Evolutionary conservation across 176 grass and related monocot species (phyloP).

Genomic region (Triticum turgidum): DNA sequence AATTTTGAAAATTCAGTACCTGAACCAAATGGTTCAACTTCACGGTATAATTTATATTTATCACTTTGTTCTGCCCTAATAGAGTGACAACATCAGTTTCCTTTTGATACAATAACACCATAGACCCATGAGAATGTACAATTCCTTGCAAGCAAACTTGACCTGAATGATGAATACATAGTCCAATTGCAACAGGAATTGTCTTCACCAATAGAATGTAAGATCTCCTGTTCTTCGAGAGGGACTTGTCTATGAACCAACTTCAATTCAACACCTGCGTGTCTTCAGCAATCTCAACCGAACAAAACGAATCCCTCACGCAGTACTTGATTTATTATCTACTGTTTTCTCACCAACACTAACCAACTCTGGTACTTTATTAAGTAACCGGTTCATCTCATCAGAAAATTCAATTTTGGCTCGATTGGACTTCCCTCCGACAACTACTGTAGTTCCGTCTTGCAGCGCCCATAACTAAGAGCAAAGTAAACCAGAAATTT

Average conservation of each 20-base stretch:
- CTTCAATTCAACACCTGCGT: background rate
- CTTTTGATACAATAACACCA: background rate
- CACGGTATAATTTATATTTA: slow-evolving; percentile 2
- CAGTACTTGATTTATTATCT: slow-evolving; percentile 27
- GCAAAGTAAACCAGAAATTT: background rate
- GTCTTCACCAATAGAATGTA: background rate
- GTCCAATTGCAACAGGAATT: background rate
- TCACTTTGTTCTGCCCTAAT: background rate
- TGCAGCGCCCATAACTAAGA: slow-evolving; percentile 91
- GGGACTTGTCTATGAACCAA: background rate
- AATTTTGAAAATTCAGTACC: no score
- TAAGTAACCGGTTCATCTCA: slow-evolving; percentile 79
- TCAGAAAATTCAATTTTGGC: slow-evolving; percentile 85
- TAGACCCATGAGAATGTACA: background rate
- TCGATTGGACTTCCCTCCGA: slow-evolving; percentile 84
- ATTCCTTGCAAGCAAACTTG: background rate
- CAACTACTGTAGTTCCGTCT: slow-evolving; percentile 78
- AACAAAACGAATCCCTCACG: background rate
- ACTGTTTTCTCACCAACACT: slow-evolving; percentile 29
- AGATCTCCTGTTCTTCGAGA: background rate
- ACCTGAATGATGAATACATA: background rate
- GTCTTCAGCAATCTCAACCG: background rate
- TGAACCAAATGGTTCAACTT: background rate
- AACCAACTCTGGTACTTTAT: slow-evolving; percentile 80
- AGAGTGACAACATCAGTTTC: background rate